Evolutionary conservation across 306 rosid species (phyloP), one percentile per base, ranked within the genome.

Genomic region (Hippophae rhamnoides): DNA sequence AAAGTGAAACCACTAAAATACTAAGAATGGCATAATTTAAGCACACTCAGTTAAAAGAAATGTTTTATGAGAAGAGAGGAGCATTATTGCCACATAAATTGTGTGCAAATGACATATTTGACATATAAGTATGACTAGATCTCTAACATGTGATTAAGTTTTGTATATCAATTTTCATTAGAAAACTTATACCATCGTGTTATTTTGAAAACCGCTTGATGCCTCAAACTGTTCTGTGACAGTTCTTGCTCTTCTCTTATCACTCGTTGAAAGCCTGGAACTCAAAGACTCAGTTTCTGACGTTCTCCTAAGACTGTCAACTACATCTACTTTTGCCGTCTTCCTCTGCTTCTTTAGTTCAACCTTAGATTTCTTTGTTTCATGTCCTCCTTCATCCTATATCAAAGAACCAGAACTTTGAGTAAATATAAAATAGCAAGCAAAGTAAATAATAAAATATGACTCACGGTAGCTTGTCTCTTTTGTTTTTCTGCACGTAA

Each of bases 301-400:
- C 65, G 63, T 41, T 45, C 60, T 77, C 56, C 57, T 61, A 56
- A 10, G 54, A 57, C 31, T 56, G 47, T 57, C 69, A 53, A 52
- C 31, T 41, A 72, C 79, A 38, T 45, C 57, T 44, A 54, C 63
- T 43, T 63, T 72, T 46, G 72, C 83, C 58, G 63, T 45, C 49
- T 72, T 74, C 56, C 67, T 63, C 14, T 41, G 56, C 56, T 69
- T 71, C 52, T 52, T 67, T 25, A 62, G 66, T 68, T 57, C 84
- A 54, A 73, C 75, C 60, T 66, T 76, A 14, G 63, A 62, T 61
- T 73, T 77, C 70, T 78, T 69, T 49, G 59, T 71, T 67, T 70
- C 82, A 25, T 47, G 71, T 62, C 64, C 70, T 60, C 67, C 74
- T 73, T 65, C 85, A 63, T 65, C 86, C 97, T 90, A 58, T 14